Evolutionary conservation across 805 yeast species (phyloP).

Genomic region (Brettanomyces custersianus): DNA sequence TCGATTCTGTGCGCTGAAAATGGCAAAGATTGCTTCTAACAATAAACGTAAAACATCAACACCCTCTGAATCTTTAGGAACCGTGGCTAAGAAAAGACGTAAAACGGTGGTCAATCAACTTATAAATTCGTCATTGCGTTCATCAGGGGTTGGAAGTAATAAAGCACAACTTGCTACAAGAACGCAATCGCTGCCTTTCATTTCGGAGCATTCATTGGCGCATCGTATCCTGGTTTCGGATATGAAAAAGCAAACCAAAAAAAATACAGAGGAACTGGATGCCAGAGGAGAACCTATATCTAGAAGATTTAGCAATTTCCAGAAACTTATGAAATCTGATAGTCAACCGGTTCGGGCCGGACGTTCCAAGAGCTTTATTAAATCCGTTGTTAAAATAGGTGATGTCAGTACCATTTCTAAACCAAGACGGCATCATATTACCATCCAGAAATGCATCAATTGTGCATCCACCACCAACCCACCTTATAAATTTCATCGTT

Average conservation of each 20-base stretch:
- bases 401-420: constrained; percentile 12
- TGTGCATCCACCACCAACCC: constrained; percentile 21
- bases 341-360: constrained; percentile 22
- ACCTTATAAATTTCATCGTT: constrained; percentile 25
- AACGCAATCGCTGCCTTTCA: constrained; percentile 28
- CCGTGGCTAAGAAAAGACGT: constrained; percentile 10
- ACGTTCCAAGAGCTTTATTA: constrained; percentile 23
- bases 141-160: constrained; percentile 3
- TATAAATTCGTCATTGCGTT: neutral
- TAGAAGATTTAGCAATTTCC: constrained; percentile 23
- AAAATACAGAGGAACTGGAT: constrained; percentile 10
- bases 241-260: constrained; percentile 10
- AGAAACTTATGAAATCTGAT: constrained; percentile 15
- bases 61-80: constrained; percentile 5
- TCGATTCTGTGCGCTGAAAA: constrained; percentile 30
- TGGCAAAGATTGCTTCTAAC: neutral
- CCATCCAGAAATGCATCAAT: constrained; percentile 21
- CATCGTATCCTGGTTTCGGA: constrained; percentile 25
- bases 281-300: constrained; percentile 20
- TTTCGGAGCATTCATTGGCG: constrained; percentile 23
- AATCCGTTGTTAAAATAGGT: constrained; percentile 24
- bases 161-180: constrained; percentile 24
- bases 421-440: constrained; percentile 1
- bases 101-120: constrained; percentile 2
- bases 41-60: constrained; percentile 1